Conservation (phyloP, 257 asterid genomes). For the Nicotiana otophora region DNA sequence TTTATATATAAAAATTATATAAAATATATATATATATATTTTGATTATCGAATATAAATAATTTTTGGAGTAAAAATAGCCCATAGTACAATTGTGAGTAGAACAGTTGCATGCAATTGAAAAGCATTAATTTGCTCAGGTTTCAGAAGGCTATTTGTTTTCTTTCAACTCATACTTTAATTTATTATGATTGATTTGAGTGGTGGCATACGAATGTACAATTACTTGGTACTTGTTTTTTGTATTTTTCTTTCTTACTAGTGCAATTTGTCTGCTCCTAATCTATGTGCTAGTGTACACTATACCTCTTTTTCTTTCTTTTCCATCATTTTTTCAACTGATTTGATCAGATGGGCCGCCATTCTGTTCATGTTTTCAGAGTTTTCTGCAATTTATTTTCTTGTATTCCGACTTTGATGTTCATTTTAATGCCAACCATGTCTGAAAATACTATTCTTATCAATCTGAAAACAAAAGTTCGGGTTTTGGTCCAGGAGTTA, state of each 20-base stretch:
- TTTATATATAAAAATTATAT: too few relatives aligned
- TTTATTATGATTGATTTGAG: slow-evolving; percentile 56
- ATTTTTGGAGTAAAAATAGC: too few relatives aligned
- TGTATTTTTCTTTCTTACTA: not conserved
- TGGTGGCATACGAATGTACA: slow-evolving; percentile 27
- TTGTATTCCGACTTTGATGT: not conserved
- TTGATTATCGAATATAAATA: too few relatives aligned
- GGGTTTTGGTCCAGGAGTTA: slow-evolving; percentile 30
- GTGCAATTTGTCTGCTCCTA: too few relatives aligned
- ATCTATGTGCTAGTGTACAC: too few relatives aligned
- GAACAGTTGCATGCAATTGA: not conserved
- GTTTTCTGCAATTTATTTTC: not conserved
- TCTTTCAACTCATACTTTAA: slow-evolving; percentile 22
- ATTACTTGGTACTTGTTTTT: not conserved
- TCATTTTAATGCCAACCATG: not conserved
- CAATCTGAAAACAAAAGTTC: not conserved
- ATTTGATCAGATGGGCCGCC: slow-evolving; percentile 81
- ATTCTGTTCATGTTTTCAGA: slow-evolving; percentile 25
- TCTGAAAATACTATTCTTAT: not conserved
- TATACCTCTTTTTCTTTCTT: slow-evolving; percentile 19
- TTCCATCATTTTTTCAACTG: slow-evolving; percentile 14
- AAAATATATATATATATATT: too few relatives aligned
- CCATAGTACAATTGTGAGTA: too few relatives aligned
- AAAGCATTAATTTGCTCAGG: slow-evolving; percentile 21
- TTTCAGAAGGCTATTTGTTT: not conserved